Evolutionary conservation across 805 yeast genomes (phyloP).

Genomic region (Metschnikowia cubensis): DNA sequence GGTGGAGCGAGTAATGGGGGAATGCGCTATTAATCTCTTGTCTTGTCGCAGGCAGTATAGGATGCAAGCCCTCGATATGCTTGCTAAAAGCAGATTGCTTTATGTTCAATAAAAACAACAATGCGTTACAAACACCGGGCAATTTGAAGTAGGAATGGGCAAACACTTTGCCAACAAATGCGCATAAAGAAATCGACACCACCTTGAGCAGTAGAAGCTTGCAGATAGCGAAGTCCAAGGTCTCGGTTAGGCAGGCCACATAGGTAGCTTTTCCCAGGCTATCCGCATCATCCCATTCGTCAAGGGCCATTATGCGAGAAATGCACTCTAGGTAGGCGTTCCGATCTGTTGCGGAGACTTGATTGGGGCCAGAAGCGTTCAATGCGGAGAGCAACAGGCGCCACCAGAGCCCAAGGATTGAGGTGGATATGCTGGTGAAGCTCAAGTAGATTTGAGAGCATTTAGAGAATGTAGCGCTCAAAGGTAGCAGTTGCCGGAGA

Average conservation of each 20-base stretch:
- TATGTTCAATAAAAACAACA: slow-evolving; percentile 54
- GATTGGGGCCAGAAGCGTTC: slow-evolving; percentile 14
- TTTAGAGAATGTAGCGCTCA: slow-evolving; percentile 20
- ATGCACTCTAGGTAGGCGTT: slow-evolving; percentile 53
- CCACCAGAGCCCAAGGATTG: slow-evolving; percentile 52
- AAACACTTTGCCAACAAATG: slow-evolving; percentile 67
- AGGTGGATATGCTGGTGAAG: slow-evolving; percentile 28
- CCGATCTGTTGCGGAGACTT: slow-evolving; percentile 44
- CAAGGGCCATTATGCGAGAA: slow-evolving; percentile 45
- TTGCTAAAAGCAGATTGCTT: slow-evolving; percentile 43
- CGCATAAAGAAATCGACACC: slow-evolving; percentile 53
- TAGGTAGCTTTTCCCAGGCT: slow-evolving; percentile 24
- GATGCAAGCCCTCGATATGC: slow-evolving; percentile 4
- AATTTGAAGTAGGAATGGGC: slow-evolving; percentile 58
- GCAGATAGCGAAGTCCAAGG: slow-evolving; percentile 50
- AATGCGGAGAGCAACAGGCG: slow-evolving; percentile 32
- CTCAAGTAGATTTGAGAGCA: slow-evolving; percentile 27
- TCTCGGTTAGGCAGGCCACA: slow-evolving; percentile 40
- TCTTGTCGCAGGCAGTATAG: neutral
- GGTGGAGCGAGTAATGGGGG: slow-evolving; percentile 28
- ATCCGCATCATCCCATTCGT: slow-evolving; percentile 41
- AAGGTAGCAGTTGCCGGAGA: slow-evolving; percentile 18
- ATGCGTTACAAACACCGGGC: slow-evolving; percentile 53
- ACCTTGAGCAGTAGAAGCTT: slow-evolving; percentile 45
- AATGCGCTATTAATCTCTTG: slow-evolving; percentile 16